Conservation (phyloP, 163 green algal genomes). For the Trebouxiophyceae sp. region DNA sequence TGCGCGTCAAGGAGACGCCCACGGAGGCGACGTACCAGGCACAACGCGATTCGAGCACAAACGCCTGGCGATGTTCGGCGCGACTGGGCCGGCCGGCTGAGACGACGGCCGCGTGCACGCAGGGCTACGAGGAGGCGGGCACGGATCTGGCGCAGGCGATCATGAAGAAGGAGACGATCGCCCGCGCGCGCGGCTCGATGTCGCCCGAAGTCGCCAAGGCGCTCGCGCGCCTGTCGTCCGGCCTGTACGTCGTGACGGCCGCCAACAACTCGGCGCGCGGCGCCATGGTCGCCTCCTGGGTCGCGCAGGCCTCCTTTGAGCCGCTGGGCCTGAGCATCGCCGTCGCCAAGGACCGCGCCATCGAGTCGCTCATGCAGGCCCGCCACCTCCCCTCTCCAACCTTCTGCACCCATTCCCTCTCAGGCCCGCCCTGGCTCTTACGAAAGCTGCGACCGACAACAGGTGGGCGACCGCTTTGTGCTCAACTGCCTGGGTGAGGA, state of each 20-base stretch:
- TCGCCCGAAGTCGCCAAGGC: conserved; percentile 73
- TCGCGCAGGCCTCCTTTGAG: conserved; percentile 81
- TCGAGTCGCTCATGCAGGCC: conserved; percentile 95
- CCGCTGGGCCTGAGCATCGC: conserved; percentile 83
- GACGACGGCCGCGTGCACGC: too few species aligned
- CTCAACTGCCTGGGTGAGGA: conserved; percentile 88
- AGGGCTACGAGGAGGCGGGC: conserved; percentile 75
- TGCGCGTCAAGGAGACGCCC: conserved; percentile 72
- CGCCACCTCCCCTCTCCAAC: background rate
- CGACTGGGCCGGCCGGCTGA: too few species aligned
- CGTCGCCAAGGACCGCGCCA: conserved; percentile 89
- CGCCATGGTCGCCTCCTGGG: conserved; percentile 63
- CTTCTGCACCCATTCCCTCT: background rate
- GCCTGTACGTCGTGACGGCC: conserved; percentile 93
- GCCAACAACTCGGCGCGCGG: conserved; percentile 47
- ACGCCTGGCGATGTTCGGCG: background rate
- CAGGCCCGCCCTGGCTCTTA: too few species aligned
- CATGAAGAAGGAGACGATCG: conserved; percentile 75
- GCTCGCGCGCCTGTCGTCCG: conserved; percentile 69
- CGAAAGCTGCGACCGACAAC: too few species aligned
- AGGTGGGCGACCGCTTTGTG: conserved; percentile 93
- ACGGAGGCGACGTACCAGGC: conserved; percentile 46
- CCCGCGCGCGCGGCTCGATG: conserved; percentile 76
- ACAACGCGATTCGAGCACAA: background rate
- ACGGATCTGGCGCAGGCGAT: conserved; percentile 74